Conservation (phyloP, 2,329 filamentous ascomycete species). For the Lecanosticta acicola region DNA sequence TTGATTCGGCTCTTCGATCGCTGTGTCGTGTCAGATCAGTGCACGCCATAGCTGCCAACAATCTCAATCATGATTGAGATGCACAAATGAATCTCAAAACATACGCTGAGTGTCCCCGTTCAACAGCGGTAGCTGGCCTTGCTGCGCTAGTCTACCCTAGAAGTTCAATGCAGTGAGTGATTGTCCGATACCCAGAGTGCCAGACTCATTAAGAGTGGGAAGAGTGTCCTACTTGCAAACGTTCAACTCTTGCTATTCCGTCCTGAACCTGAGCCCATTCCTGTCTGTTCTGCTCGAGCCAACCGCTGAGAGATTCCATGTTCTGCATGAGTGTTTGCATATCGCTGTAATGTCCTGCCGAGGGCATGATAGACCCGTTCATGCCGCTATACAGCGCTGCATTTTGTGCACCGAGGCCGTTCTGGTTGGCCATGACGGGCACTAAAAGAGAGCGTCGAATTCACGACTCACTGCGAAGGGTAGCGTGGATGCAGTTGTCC, state of each 20-base stretch:
- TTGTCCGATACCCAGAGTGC: slow-evolving; percentile 1
- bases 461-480: neutral
- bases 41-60: neutral
- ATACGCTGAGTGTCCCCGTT: slow-evolving; percentile 23
- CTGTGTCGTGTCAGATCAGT: slow-evolving; percentile 9
- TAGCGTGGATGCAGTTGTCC: neutral
- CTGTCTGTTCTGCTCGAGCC: slow-evolving; percentile 34
- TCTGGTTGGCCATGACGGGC: slow-evolving; percentile 24
- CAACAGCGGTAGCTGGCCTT: slow-evolving; percentile 18
- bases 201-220: neutral
- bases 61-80: neutral
- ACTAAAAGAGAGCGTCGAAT: neutral
- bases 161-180: slow-evolving; percentile 8
- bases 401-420: slow-evolving; percentile 24
- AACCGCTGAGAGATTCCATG: slow-evolving; percentile 32
- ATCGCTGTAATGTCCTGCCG: slow-evolving; percentile 35
- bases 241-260: slow-evolving; percentile 28
- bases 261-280: slow-evolving; percentile 31
- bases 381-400: slow-evolving; percentile 25
- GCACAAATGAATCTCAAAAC: slow-evolving; percentile 3
- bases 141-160: slow-evolving; percentile 21
- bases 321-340: slow-evolving; percentile 36
- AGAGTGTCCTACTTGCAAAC: slow-evolving; percentile 17
- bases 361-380: slow-evolving; percentile 29
- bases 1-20: slow-evolving; percentile 15